A percentile compares a stretch with the other conserved stretches of the same genome.
Conservation (phyloP, 169 alveolate species). For the Plasmodium inui region DNA sequence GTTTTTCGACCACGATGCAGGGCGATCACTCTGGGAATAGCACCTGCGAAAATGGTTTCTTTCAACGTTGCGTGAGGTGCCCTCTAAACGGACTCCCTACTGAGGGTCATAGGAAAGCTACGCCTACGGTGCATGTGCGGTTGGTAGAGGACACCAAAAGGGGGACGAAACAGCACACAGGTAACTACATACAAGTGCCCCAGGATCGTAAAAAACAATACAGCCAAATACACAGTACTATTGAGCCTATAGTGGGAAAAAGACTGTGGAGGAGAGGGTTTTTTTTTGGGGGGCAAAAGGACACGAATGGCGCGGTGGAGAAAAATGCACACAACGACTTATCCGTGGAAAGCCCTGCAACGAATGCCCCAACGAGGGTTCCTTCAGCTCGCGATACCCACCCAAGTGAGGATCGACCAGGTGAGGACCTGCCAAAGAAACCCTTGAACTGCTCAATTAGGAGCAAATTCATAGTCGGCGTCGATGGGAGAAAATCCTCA, state of each 20-base stretch:
- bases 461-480: constrained; percentile 38
- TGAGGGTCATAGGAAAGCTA: neutral
- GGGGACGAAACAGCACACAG: neutral
- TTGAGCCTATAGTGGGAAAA: neutral
- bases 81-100: neutral
- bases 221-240: neutral
- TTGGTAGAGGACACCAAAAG: neutral
- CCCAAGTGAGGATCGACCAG: neutral
- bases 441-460: neutral
- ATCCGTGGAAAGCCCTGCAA: neutral
- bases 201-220: neutral
- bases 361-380: neutral
- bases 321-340: neutral
- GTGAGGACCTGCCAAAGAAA: neutral
- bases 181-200: neutral
- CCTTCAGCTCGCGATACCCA: neutral
- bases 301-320: neutral
- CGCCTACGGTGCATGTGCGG: neutral
- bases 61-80: neutral
- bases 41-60: neutral
- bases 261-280: neutral
- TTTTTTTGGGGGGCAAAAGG: neutral
- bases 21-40: neutral
- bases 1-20: neutral
- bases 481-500: constrained; percentile 24